Conservation (phyloP, 2,329 filamentous ascomycete species). For the Sporothrix humicola region DNA sequence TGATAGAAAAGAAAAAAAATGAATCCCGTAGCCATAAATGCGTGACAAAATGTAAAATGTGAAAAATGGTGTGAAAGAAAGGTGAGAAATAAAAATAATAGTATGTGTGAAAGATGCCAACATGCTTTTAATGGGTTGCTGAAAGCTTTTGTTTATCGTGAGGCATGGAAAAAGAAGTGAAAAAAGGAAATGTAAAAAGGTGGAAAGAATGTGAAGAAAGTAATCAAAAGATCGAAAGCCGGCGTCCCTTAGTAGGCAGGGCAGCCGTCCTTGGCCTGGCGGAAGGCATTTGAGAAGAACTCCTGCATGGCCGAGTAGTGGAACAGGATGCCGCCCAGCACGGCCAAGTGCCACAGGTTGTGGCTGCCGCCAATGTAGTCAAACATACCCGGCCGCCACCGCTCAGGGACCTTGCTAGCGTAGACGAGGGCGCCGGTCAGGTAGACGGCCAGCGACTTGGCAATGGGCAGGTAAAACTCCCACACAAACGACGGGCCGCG, state of each 20-base stretch:
- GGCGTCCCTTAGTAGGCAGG: constrained; percentile 53
- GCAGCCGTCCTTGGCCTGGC: constrained; percentile 67
- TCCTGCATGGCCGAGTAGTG: constrained; percentile 96
- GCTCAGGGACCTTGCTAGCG: constrained; percentile 88
- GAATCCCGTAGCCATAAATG: constrained; percentile 18
- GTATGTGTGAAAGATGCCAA: not conserved
- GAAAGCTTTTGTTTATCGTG: not conserved
- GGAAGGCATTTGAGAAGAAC: constrained; percentile 82
- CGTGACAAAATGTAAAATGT: constrained; percentile 9
- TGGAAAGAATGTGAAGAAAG: not conserved
- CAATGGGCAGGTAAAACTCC: constrained; percentile 86
- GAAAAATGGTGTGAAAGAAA: not conserved
- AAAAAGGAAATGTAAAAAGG: not conserved
- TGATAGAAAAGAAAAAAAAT: not conserved
- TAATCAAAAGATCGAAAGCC: not conserved
- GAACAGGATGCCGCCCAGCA: constrained; percentile 94
- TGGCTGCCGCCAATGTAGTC: constrained; percentile 95
- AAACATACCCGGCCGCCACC: constrained; percentile 90
- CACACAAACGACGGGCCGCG: constrained; percentile 81
- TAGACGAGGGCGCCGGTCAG: constrained; percentile 84
- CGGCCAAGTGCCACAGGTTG: constrained; percentile 96
- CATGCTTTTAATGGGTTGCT: not conserved
- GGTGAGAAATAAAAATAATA: not conserved
- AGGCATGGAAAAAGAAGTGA: not conserved
- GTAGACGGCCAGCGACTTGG: constrained; percentile 87